Percentiles rank a stretch among this genome's conserved stretches.
Evolutionary conservation across 108 stramenopile species (phyloP).

Genomic region (Epithemia pelagica): DNA sequence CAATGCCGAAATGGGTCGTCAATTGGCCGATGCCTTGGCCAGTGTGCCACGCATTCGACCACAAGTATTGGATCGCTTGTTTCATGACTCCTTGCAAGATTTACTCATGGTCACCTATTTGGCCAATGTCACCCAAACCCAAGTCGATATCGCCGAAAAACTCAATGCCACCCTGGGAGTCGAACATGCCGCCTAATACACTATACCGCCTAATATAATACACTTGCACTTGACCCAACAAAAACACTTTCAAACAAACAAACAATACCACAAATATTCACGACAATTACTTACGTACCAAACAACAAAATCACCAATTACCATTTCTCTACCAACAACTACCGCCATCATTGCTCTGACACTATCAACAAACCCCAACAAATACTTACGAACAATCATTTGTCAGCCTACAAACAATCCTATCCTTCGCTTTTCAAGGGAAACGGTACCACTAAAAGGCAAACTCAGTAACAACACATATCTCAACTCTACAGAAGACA

Average conservation of each 20-base stretch:
- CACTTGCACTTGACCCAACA: no score
- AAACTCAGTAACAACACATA: no score
- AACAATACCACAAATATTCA: neutral
- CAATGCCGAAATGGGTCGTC: slow-evolving; percentile 66
- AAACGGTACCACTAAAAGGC: no score
- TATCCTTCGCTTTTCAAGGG: no score
- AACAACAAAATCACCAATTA: no score
- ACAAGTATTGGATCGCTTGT: slow-evolving; percentile 85
- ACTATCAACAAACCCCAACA: no score
- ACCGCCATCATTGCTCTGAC: no score
- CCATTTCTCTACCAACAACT: no score
- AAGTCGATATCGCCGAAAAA: slow-evolving; percentile 93
- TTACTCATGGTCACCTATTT: slow-evolving; percentile 97
- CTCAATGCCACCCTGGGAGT: slow-evolving; percentile 77
- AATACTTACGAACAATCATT: no score
- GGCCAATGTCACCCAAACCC: slow-evolving; percentile 87
- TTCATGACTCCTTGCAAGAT: slow-evolving; percentile 91
- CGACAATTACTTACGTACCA: no score
- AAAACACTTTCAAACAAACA: neutral
- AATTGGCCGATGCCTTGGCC: slow-evolving; percentile 81
- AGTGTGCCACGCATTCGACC: slow-evolving; percentile 84
- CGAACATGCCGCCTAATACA: slow-evolving; percentile 3
- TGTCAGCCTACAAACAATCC: no score
- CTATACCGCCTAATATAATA: neutral
- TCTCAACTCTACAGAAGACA: no score